Evolutionary conservation across 2,329 filamentous ascomycete species (phyloP).

Genomic region (Zasmidium citrigriseum): DNA sequence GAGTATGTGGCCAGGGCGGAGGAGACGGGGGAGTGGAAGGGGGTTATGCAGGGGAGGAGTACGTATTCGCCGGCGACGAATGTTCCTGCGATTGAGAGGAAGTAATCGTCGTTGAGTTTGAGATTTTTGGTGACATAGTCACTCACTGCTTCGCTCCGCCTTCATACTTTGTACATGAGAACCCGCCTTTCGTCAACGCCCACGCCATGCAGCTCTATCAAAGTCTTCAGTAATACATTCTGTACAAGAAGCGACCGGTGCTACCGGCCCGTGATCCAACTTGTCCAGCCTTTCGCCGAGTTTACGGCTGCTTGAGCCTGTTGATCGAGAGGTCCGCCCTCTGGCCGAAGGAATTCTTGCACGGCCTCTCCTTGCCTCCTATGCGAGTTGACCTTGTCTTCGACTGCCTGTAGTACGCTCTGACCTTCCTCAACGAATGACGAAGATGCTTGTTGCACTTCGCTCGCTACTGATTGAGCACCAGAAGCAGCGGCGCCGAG

Average conservation of each 20-base stretch:
- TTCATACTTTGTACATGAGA: too few relatives aligned
- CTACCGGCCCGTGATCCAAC: slow-evolving; percentile 44
- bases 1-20: neutral
- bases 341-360: slow-evolving; percentile 27
- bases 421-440: slow-evolving; percentile 24
- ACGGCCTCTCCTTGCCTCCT: slow-evolving; percentile 30
- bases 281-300: slow-evolving; percentile 47
- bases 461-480: slow-evolving; percentile 12
- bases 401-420: slow-evolving; percentile 36
- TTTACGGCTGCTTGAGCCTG: slow-evolving; percentile 44
- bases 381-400: slow-evolving; percentile 32
- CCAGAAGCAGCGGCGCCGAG: slow-evolving; percentile 28
- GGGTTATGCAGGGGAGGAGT: neutral
- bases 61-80: neutral
- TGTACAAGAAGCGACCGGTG: slow-evolving; percentile 3
- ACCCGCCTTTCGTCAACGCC: too few relatives aligned
- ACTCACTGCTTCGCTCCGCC: too few relatives aligned
- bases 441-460: slow-evolving; percentile 11
- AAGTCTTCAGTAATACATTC: neutral
- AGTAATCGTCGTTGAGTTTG: too few relatives aligned
- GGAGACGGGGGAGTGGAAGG: neutral
- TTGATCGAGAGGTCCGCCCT: slow-evolving; percentile 50
- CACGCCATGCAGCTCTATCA: slow-evolving; percentile 4
- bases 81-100: neutral
- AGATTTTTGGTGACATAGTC: too few relatives aligned